phyloP scores from a whole-genome alignment of 768 basidiomycete species.

The Podaxis rugospora region DNA sequence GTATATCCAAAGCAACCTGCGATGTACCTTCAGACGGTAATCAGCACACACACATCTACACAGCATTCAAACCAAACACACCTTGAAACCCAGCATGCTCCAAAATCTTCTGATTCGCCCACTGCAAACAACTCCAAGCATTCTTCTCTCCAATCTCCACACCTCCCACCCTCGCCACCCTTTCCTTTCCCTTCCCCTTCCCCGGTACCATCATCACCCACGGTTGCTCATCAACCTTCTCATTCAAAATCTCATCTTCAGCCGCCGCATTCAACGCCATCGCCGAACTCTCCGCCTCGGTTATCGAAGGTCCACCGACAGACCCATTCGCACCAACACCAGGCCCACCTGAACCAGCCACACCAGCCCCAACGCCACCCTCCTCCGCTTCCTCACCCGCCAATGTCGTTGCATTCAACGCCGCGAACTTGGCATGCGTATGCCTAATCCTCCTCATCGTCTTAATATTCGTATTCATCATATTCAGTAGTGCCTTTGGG shows the following conservation, averaged over 20 bases:
- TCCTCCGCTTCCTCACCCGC: conserved; percentile 32
- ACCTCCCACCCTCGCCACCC: conserved; percentile 18
- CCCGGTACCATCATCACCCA: conserved; percentile 36
- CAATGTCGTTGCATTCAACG: conserved; percentile 37
- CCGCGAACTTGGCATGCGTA: conserved; percentile 68
- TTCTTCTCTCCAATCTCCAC: conserved; percentile 58
- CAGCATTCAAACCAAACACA: conserved; percentile 26
- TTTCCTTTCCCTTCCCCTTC: conserved; percentile 20
- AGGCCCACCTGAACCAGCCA: conserved; percentile 22
- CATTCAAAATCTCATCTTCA: conserved; percentile 34
- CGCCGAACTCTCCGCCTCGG: conserved; percentile 17
- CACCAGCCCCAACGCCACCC: conserved; percentile 21
- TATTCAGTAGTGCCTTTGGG: conserved; percentile 49
- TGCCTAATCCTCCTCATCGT: conserved; percentile 70
- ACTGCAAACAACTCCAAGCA: conserved; percentile 61
- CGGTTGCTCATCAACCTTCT: conserved; percentile 56
- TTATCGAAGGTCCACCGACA: conserved; percentile 6
- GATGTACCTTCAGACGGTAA: conserved; percentile 52
- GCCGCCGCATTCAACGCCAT: conserved; percentile 20
- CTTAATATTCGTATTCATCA: conserved; percentile 76
- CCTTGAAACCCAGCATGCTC: conserved; percentile 95
- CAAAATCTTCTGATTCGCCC: conserved; percentile 72
- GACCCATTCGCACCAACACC: conserved; percentile 12
- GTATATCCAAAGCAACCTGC: conserved; percentile 69
- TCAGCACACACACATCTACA: background rate